phyloP scores from a whole-genome alignment of 306 rosid genomes.

The Vigna angularis region DNA sequence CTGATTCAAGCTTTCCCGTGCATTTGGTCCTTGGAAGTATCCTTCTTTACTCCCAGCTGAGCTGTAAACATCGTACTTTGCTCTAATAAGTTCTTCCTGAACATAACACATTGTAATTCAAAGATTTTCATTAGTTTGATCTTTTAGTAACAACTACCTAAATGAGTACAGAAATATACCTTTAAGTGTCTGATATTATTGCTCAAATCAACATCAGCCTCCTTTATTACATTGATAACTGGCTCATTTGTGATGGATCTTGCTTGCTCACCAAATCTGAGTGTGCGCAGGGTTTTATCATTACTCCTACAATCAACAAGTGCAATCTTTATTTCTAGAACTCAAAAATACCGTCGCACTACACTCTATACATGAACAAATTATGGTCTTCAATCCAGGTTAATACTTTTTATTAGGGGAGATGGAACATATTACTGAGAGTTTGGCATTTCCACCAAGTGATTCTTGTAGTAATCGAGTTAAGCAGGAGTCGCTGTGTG shows the following conservation, averaged over 20 bases:
- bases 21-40: constrained; percentile 72
- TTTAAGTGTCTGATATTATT: constrained; percentile 86
- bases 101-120: constrained; percentile 36
- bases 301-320: constrained; percentile 65
- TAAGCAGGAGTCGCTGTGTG: constrained; percentile 62
- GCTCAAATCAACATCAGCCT: constrained; percentile 73
- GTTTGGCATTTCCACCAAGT: constrained; percentile 82
- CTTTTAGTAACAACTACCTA: constrained; percentile 37
- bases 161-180: constrained; percentile 54
- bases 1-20: constrained; percentile 83
- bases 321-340: constrained; percentile 30
- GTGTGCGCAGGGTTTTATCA: constrained; percentile 69
- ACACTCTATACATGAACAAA: constrained; percentile 20
- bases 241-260: constrained; percentile 78
- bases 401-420: constrained; percentile 72
- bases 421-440: constrained; percentile 82
- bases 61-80: constrained; percentile 58
- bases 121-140: constrained; percentile 30
- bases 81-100: constrained; percentile 94
- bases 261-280: constrained; percentile 78
- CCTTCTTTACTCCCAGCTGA: constrained; percentile 56
- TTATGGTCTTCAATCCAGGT: constrained; percentile 16
- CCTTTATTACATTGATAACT: constrained; percentile 78
- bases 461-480: constrained; percentile 72
- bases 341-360: constrained; percentile 2